These are phyloP conservation scores for Pythium pyrilobum DNA, from an alignment of 352 stramenopile genomes.

Conservation along the genomic window DNA sequence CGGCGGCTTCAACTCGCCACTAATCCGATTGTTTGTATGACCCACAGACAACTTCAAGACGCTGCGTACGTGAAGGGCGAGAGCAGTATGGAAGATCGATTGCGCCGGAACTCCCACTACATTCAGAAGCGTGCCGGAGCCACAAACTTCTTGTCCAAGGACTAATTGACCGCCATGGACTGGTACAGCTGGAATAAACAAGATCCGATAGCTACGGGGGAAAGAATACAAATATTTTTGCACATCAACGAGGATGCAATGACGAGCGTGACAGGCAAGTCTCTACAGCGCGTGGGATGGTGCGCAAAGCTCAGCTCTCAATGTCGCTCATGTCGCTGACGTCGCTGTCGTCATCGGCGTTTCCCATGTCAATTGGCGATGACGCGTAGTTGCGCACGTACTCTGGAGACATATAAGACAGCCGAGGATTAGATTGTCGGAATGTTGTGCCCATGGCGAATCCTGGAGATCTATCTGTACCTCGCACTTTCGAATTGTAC, in stretches of 20 bases:
- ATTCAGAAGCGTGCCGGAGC: constrained; percentile 76
- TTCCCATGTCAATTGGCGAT: constrained; percentile 67
- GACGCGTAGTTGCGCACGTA: constrained; percentile 78
- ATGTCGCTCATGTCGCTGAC: constrained; percentile 85
- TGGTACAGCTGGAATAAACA: too few relatives aligned
- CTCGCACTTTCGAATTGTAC: constrained; percentile 88
- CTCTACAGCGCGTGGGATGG: constrained; percentile 1
- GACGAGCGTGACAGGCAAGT: neutral
- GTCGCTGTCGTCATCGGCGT: constrained; percentile 69
- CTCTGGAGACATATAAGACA: constrained; percentile 29
- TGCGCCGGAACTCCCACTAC: constrained; percentile 81
- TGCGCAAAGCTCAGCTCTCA: constrained; percentile 19
- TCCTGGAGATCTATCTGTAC: too few relatives aligned
- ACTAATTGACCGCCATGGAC: too few relatives aligned
- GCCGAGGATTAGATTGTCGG: neutral
- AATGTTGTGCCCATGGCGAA: neutral
- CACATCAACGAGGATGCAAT: constrained; percentile 4
- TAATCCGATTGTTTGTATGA: neutral
- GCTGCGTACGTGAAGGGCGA: constrained; percentile 61
- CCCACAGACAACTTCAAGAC: constrained; percentile 57
- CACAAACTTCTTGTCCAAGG: constrained; percentile 79
- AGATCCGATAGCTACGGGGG: too few relatives aligned
- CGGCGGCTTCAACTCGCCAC: too few relatives aligned
- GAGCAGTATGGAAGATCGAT: constrained; percentile 63
- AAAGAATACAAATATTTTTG: constrained; percentile 24